Percentiles rank a stretch among this genome's conserved stretches.
Evolutionary conservation across 768 basidiomycete genomes (phyloP).

Genomic region (Pleurotus platypus): DNA sequence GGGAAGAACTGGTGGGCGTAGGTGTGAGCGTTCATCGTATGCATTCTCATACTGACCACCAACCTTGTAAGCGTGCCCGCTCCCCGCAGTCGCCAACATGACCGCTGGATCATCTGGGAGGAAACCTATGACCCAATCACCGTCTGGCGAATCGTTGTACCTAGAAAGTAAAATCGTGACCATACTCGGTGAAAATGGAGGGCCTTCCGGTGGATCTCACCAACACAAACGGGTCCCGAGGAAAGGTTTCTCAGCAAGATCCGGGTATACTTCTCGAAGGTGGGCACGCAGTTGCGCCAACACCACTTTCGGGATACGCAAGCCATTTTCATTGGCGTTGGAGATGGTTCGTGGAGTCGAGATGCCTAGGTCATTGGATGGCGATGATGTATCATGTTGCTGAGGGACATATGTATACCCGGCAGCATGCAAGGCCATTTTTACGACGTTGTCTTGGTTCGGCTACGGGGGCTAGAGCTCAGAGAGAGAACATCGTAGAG

Average conservation of each 20-base stretch:
- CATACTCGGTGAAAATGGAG: neutral
- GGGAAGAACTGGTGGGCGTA: conserved; percentile 74
- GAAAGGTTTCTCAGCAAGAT: conserved; percentile 71
- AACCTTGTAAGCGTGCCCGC: conserved; percentile 87
- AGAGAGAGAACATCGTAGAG: neutral
- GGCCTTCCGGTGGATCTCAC: conserved; percentile 36
- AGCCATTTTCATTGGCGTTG: conserved; percentile 54
- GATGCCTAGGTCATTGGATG: conserved; percentile 31
- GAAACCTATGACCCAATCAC: conserved; percentile 85
- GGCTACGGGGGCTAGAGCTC: conserved; percentile 42
- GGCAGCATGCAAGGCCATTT: conserved; percentile 71
- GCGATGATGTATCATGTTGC: neutral
- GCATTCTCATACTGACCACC: conserved; percentile 1
- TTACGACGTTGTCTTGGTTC: conserved; percentile 64
- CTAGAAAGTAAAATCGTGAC: conserved; percentile 31
- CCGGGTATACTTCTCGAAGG: conserved; percentile 66
- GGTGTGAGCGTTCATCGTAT: neutral
- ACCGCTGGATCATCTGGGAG: conserved; percentile 55
- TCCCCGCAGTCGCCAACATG: conserved; percentile 82
- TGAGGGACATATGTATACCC: conserved; percentile 54
- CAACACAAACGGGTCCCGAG: conserved; percentile 81
- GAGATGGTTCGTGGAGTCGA: conserved; percentile 78
- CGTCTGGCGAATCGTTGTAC: conserved; percentile 88
- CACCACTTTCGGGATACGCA: conserved; percentile 61
- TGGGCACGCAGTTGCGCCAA: conserved; percentile 46